phyloP scores from a whole-genome alignment of 352 stramenopile genomes.

The Pythium plurisporium region DNA sequence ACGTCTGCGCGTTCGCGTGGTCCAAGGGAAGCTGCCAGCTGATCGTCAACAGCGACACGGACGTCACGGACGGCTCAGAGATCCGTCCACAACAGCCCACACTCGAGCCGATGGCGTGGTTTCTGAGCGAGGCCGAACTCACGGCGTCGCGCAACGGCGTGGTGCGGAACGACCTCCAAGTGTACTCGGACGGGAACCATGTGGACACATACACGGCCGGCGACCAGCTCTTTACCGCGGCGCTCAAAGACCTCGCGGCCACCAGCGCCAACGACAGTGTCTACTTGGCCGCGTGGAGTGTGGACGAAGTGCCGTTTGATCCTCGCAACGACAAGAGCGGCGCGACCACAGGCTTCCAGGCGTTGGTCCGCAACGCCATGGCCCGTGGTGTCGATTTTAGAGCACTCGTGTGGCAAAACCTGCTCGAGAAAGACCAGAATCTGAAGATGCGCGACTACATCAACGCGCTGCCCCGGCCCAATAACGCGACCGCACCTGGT shows the following conservation, averaged over 20 bases:
- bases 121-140: conserved; percentile 59
- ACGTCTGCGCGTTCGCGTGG: conserved; percentile 29
- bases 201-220: conserved; percentile 39
- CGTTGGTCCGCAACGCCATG: conserved; percentile 31
- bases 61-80: conserved; percentile 24
- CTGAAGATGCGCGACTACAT: conserved; percentile 51
- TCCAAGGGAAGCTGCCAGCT: conserved; percentile 19
- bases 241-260: conserved; percentile 41
- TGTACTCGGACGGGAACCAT: conserved; percentile 44
- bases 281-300: conserved; percentile 39
- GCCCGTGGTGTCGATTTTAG: conserved; percentile 38
- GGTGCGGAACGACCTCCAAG: conserved; percentile 33
- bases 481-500: conserved; percentile 11
- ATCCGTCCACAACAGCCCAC: conserved; percentile 28
- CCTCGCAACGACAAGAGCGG: conserved; percentile 28
- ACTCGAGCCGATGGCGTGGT: conserved; percentile 30
- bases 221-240: conserved; percentile 43
- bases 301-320: conserved; percentile 56
- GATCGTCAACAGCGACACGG: conserved; percentile 8
- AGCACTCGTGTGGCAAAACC: conserved; percentile 61
- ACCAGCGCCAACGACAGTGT: conserved; percentile 35
- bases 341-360: conserved; percentile 29
- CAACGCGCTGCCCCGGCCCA: conserved; percentile 29
- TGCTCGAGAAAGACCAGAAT: conserved; percentile 50
- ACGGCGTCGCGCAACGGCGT: conserved; percentile 42